These are phyloP conservation scores for Crithidia mellificae DNA, from an alignment of 208 protist species.

Conservation along the genomic window DNA sequence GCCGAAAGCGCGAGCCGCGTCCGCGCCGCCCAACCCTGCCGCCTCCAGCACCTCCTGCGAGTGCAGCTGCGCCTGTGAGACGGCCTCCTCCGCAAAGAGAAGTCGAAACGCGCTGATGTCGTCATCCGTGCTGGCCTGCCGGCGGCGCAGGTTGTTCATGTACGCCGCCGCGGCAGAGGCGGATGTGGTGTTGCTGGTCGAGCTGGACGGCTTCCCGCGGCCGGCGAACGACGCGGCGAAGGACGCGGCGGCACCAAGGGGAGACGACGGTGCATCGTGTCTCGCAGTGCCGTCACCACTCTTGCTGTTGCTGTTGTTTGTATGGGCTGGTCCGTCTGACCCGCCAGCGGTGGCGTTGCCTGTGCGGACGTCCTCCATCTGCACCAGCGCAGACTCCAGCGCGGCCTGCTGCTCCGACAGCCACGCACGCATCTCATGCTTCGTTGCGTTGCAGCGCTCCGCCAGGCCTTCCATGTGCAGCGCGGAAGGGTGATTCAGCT, in stretches of 20 bases:
- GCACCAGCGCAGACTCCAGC: conserved; percentile 20
- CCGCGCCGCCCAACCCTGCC: conserved; percentile 11
- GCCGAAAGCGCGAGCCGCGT: too few species aligned
- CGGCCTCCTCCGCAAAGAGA: conserved; percentile 40
- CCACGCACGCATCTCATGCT: conserved; percentile 43
- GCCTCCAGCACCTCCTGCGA: conserved; percentile 27
- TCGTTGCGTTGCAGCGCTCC: conserved; percentile 23
- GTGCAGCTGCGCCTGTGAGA: conserved; percentile 41
- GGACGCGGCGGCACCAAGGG: conserved; percentile 2
- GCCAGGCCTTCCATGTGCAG: conserved; percentile 25
- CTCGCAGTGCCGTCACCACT: too few species aligned
- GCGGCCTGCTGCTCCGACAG: conserved; percentile 41
- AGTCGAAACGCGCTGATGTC: conserved; percentile 48
- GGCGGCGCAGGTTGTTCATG: conserved; percentile 10
- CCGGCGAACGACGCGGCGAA: conserved; percentile 1
- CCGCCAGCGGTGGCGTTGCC: neutral
- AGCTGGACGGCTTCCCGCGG: neutral
- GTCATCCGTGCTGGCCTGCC: conserved; percentile 34
- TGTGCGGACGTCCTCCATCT: conserved; percentile 1
- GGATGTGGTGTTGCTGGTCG: neutral
- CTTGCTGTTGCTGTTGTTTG: neutral
- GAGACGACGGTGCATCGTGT: too few species aligned
- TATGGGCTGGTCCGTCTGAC: neutral
- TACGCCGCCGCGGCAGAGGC: conserved; percentile 19
- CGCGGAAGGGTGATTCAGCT: conserved; percentile 14